Percentiles rank a stretch among this genome's conserved stretches.
Evolutionary conservation across 2,329 filamentous ascomycete species (phyloP).

Genomic region (Escovopsis sp.): DNA sequence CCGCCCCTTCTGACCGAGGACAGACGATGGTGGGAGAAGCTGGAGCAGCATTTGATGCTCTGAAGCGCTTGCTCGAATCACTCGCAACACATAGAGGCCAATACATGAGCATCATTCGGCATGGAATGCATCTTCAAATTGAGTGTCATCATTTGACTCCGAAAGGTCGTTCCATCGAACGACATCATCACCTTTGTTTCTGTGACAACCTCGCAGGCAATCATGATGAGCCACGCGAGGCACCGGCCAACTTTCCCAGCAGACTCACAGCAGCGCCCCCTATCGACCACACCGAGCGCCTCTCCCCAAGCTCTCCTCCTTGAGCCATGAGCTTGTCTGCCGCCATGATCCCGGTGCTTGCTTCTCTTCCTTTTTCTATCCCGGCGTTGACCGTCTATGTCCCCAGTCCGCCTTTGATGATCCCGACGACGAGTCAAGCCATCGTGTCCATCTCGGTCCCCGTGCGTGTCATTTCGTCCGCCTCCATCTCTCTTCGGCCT

Average conservation of each 20-base stretch:
- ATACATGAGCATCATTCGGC: background rate
- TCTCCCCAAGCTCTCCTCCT: slow-evolving; percentile 36
- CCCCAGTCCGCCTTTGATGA: slow-evolving; percentile 12
- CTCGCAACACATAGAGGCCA: background rate
- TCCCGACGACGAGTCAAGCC: slow-evolving; percentile 8
- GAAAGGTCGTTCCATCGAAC: background rate
- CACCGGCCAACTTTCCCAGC: slow-evolving; percentile 42
- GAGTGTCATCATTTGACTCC: background rate
- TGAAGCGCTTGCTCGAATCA: slow-evolving; percentile 4
- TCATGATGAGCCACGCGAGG: slow-evolving; percentile 22
- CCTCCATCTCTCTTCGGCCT: slow-evolving; percentile 11
- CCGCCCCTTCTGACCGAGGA: slow-evolving; percentile 10
- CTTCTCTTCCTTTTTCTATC: slow-evolving; percentile 2
- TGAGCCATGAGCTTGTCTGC: slow-evolving; percentile 19
- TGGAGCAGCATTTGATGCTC: slow-evolving; percentile 17
- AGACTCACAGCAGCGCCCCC: slow-evolving; percentile 46
- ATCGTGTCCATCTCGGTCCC: slow-evolving; percentile 12
- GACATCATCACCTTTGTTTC: too few species aligned
- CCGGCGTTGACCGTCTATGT: background rate
- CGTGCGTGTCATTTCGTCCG: slow-evolving; percentile 14
- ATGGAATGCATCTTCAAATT: background rate
- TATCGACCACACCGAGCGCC: slow-evolving; percentile 41
- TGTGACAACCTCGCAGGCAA: background rate
- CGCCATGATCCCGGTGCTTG: slow-evolving; percentile 11
- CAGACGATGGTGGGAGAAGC: slow-evolving; percentile 14